Conservation (phyloP, 352 stramenopile genomes). For the Phytophthora constricta region DNA sequence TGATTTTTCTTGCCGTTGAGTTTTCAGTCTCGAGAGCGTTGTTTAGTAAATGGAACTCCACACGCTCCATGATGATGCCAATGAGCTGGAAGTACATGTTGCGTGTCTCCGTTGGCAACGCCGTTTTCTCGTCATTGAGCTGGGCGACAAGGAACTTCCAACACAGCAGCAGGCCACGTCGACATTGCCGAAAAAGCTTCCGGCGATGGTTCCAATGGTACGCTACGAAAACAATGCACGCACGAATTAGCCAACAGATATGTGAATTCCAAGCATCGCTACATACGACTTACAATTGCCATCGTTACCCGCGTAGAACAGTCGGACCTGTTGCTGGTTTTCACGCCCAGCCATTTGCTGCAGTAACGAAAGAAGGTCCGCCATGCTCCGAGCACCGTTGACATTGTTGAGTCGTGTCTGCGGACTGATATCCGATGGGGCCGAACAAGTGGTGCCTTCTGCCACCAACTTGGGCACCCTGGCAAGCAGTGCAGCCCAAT, state of each 20-base stretch:
- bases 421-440: conserved; percentile 8
- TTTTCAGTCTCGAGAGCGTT: conserved; percentile 11
- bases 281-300: conserved; percentile 14
- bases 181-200: conserved; percentile 65
- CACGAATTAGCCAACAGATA: too few species aligned
- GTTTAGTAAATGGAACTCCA: conserved; percentile 64
- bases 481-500: conserved; percentile 43
- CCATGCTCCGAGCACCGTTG: conserved; percentile 29
- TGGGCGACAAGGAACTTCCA: conserved; percentile 75
- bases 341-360: conserved; percentile 69
- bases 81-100: conserved; percentile 76
- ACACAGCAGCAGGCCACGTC: conserved; percentile 61
- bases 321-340: conserved; percentile 55
- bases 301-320: conserved; percentile 55
- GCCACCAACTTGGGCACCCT: conserved; percentile 55
- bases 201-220: conserved; percentile 29
- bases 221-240: background rate
- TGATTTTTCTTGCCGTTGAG: background rate
- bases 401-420: conserved; percentile 8
- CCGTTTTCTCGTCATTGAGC: conserved; percentile 53
- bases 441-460: conserved; percentile 38
- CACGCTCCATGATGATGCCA: conserved; percentile 63
- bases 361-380: conserved; percentile 47
- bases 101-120: conserved; percentile 41
- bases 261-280: too few species aligned